Conservation (phyloP, 768 basidiomycete species). For the Tricholoma saponaceum region DNA sequence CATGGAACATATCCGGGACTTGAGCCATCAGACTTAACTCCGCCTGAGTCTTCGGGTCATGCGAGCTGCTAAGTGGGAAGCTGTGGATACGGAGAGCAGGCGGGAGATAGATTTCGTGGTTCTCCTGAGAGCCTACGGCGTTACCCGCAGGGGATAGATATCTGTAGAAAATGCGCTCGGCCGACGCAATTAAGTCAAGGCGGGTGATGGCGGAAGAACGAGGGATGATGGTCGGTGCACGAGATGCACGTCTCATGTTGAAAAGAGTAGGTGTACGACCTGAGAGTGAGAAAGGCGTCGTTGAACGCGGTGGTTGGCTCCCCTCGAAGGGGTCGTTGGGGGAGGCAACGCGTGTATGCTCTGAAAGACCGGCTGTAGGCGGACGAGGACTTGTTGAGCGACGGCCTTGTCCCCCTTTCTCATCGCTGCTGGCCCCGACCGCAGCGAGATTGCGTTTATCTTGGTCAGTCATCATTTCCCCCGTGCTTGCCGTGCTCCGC, state of each 20-base stretch:
- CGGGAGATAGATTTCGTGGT: constrained; percentile 97
- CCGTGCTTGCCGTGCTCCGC: constrained; percentile 81
- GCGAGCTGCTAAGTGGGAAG: constrained; percentile 77
- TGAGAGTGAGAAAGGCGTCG: constrained; percentile 76
- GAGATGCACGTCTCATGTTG: constrained; percentile 71
- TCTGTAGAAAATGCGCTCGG: constrained; percentile 93
- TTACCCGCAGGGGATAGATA: constrained; percentile 85
- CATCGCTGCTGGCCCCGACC: constrained; percentile 34
- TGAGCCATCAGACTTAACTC: constrained; percentile 81
- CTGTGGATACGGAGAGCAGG: constrained; percentile 86
- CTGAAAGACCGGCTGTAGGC: constrained; percentile 38
- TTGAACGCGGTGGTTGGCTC: constrained; percentile 54
- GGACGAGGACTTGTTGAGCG: constrained; percentile 60
- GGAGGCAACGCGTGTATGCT: constrained; percentile 43
- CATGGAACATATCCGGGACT: constrained; percentile 94
- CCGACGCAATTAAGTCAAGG: constrained; percentile 84
- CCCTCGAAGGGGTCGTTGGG: constrained; percentile 32
- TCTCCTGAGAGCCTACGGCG: constrained; percentile 74
- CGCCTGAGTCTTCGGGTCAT: constrained; percentile 64
- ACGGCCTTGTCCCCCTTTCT: constrained; percentile 38
- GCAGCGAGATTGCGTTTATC: constrained; percentile 64
- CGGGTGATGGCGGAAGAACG: constrained; percentile 89
- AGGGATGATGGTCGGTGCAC: constrained; percentile 92
- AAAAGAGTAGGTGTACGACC: constrained; percentile 76
- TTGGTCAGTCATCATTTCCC: constrained; percentile 62